phyloP scores from a whole-genome alignment of 2,329 filamentous ascomycete species.

The Cladobotryum protrusum region DNA sequence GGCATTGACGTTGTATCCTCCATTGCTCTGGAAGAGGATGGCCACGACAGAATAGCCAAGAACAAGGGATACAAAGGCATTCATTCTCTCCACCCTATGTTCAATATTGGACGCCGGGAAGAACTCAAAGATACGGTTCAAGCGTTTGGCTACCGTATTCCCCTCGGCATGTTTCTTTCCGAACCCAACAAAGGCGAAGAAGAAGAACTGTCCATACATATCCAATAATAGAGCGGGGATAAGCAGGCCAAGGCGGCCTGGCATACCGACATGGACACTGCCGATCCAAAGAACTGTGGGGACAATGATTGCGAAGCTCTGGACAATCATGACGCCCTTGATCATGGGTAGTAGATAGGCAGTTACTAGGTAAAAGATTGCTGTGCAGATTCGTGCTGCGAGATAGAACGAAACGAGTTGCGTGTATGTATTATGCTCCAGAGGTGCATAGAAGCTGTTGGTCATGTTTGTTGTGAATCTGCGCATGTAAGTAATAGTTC shows the following conservation, averaged over 20 bases:
- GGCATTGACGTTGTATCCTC: conserved; percentile 41
- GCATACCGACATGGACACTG: conserved; percentile 50
- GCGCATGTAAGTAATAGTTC: not conserved
- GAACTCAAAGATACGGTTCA: conserved; percentile 47
- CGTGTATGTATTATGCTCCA: conserved; percentile 43
- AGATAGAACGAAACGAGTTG: conserved; percentile 57
- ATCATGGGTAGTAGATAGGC: conserved; percentile 51
- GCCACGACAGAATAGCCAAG: conserved; percentile 60
- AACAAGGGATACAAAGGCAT: conserved; percentile 58
- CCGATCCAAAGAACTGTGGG: conserved; percentile 53
- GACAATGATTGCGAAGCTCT: conserved; percentile 38
- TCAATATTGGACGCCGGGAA: conserved; percentile 59
- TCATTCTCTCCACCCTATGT: conserved; percentile 58
- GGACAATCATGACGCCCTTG: conserved; percentile 46
- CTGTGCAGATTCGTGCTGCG: conserved; percentile 48
- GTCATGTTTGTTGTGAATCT: conserved; percentile 57
- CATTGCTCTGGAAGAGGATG: conserved; percentile 50
- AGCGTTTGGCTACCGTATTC: conserved; percentile 16
- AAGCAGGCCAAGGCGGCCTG: conserved; percentile 48
- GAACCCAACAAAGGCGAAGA: conserved; percentile 36
- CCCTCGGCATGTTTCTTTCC: conserved; percentile 14
- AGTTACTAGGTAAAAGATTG: conserved; percentile 41
- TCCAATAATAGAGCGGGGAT: conserved; percentile 52
- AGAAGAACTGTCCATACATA: conserved; percentile 38
- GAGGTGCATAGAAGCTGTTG: conserved; percentile 43